Percentiles rank a stretch among this genome's conserved stretches.
Evolutionary conservation across 371 early-diverging fungal species (phyloP).

Genomic region (Mortierella sp.): DNA sequence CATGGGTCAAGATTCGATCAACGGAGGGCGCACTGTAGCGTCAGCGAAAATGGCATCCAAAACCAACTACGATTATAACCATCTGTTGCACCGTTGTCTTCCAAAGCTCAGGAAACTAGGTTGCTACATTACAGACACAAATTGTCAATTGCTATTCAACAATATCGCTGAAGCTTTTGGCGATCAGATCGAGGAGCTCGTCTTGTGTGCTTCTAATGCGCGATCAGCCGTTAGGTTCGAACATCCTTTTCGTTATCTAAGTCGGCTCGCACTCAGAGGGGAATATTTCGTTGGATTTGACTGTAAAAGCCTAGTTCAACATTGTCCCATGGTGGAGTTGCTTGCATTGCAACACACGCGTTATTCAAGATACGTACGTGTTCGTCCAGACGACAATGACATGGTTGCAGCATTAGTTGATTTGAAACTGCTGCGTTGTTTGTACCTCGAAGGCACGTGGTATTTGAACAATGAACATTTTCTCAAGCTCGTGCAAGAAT

Average conservation of each 20-base stretch:
- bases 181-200: slow-evolving; percentile 36
- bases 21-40: not conserved
- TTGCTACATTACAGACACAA: not conserved
- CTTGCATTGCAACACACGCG: slow-evolving; percentile 14
- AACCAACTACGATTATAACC: not conserved
- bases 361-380: not conserved
- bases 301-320: slow-evolving; percentile 1
- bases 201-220: not conserved
- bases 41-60: not conserved
- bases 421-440: slow-evolving; percentile 8
- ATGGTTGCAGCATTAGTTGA: slow-evolving; percentile 8
- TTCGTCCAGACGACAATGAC: not conserved
- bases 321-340: slow-evolving; percentile 29
- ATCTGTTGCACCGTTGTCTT: slow-evolving; percentile 3
- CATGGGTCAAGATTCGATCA: not conserved
- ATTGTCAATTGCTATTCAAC: not conserved
- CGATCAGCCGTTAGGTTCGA: not conserved
- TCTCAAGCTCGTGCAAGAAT: slow-evolving; percentile 1
- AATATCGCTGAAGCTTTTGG: slow-evolving; percentile 24
- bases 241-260: slow-evolving; percentile 16
- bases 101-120: slow-evolving; percentile 22
- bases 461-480: slow-evolving; percentile 5
- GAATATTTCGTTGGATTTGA: slow-evolving; percentile 2
- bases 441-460: slow-evolving; percentile 37
- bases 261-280: slow-evolving; percentile 25